Conservation (phyloP, 2,329 filamentous ascomycete genomes). For the Zasmidium angulare region DNA sequence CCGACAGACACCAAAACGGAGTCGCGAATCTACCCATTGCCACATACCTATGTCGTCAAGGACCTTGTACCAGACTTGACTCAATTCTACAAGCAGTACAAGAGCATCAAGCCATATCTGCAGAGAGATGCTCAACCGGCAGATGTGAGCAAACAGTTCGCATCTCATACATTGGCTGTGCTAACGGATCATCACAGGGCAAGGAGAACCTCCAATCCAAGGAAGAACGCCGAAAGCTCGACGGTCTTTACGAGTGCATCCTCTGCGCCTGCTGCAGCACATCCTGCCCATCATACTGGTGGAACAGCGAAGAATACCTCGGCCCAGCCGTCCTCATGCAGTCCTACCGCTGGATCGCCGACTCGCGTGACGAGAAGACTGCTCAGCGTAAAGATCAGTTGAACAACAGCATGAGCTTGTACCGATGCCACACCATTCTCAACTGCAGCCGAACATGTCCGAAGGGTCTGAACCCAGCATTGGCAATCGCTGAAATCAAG, state of each 20-base stretch:
- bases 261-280: conserved; percentile 99
- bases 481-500: conserved; percentile 97
- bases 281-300: conserved; percentile 99
- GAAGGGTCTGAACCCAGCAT: conserved; percentile 94
- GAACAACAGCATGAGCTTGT: conserved; percentile 98
- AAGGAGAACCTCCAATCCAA: conserved; percentile 89
- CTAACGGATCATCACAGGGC: conserved; percentile 57
- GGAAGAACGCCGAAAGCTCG: conserved; percentile 92
- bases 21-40: conserved; percentile 93
- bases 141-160: conserved; percentile 62
- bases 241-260: conserved; percentile 98
- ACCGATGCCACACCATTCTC: conserved; percentile 98
- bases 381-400: conserved; percentile 84
- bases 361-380: conserved; percentile 89
- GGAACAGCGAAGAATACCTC: conserved; percentile 98
- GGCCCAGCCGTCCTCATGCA: conserved; percentile 95
- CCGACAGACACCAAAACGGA: conserved; percentile 78
- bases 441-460: conserved; percentile 98
- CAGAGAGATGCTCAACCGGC: conserved; percentile 82
- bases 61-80: conserved; percentile 97
- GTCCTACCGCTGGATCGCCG: conserved; percentile 95
- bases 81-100: conserved; percentile 99
- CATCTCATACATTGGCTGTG: neutral
- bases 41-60: conserved; percentile 99
- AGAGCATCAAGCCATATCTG: conserved; percentile 98